phyloP scores from a whole-genome alignment of 78 protist genomes.

The Blattamonas nauphoetae region DNA sequence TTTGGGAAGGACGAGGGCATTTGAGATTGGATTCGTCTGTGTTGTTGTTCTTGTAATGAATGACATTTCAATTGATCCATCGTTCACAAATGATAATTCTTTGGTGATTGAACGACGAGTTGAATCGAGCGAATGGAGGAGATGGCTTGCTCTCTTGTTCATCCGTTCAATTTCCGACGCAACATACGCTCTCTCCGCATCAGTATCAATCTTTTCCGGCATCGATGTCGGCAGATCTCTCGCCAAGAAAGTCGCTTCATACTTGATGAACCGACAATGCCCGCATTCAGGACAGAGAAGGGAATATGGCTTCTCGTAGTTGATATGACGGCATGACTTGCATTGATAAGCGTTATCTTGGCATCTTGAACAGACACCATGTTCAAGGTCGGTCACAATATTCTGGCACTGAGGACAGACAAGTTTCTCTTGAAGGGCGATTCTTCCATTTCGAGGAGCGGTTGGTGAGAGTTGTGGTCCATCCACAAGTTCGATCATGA shows the following conservation, averaged over 20 bases:
- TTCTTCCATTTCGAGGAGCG: too few species aligned
- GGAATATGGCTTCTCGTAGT: slow-evolving; percentile 15
- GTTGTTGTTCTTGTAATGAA: too few species aligned
- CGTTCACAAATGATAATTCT: too few species aligned
- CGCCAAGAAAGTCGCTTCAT: neutral
- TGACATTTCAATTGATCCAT: too few species aligned
- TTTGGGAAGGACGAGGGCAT: too few species aligned
- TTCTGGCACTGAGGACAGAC: neutral
- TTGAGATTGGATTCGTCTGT: too few species aligned
- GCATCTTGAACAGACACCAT: slow-evolving; percentile 6
- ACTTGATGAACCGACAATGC: slow-evolving; percentile 3
- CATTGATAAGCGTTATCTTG: slow-evolving; percentile 16
- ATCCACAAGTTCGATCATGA: neutral
- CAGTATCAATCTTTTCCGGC: slow-evolving; percentile 3
- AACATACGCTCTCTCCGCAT: neutral
- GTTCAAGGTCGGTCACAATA: neutral
- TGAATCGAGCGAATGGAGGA: too few species aligned
- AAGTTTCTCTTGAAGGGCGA: neutral
- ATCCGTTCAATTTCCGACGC: neutral
- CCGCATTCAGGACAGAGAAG: slow-evolving; percentile 18
- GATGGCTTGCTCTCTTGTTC: too few species aligned
- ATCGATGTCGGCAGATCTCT: neutral
- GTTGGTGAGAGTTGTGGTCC: neutral
- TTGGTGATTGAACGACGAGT: too few species aligned
- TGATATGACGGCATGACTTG: slow-evolving; percentile 8